These are phyloP conservation scores for Gamsiella multidivaricata DNA, from an alignment of 192 early-diverging fungal genomes.

Conservation along the genomic window DNA sequence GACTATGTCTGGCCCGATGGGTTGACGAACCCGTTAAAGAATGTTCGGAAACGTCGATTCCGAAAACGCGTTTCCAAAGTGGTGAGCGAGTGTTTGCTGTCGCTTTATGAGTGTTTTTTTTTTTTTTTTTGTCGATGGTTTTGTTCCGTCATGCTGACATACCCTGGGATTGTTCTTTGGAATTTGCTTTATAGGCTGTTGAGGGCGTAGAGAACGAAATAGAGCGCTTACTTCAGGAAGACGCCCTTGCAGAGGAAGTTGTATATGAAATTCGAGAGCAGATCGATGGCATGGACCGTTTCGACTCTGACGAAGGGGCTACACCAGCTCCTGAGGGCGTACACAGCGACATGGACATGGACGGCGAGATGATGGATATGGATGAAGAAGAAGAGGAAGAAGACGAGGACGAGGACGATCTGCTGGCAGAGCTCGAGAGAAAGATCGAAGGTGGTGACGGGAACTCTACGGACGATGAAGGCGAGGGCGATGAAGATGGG, in stretches of 20 bases:
- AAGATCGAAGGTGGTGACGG: slow-evolving; percentile 59
- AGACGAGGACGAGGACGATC: slow-evolving; percentile 56
- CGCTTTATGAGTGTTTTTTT: no score
- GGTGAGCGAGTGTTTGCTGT: no score
- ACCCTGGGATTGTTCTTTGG: background rate
- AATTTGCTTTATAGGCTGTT: slow-evolving; percentile 64
- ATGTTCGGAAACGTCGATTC: slow-evolving; percentile 82
- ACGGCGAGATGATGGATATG: slow-evolving; percentile 54
- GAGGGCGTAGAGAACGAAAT: slow-evolving; percentile 89
- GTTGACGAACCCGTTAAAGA: slow-evolving; percentile 78
- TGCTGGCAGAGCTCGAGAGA: slow-evolving; percentile 51
- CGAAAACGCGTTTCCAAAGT: slow-evolving; percentile 82
- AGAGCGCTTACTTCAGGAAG: slow-evolving; percentile 78
- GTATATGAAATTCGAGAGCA: slow-evolving; percentile 56
- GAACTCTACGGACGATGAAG: slow-evolving; percentile 50
- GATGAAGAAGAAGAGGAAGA: slow-evolving; percentile 60
- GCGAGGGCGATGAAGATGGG: slow-evolving; percentile 9
- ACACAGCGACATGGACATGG: slow-evolving; percentile 57
- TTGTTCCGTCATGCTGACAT: no score
- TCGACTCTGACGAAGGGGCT: slow-evolving; percentile 26
- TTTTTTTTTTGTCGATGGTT: no score
- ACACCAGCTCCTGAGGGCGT: slow-evolving; percentile 52
- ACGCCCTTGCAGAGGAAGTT: slow-evolving; percentile 78
- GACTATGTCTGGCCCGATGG: slow-evolving; percentile 83
- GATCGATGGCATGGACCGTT: slow-evolving; percentile 26